These are phyloP conservation scores for Bacidia gigantensis DNA, from an alignment of 495 filamentous ascomycete genomes.

Conservation along the genomic window DNA sequence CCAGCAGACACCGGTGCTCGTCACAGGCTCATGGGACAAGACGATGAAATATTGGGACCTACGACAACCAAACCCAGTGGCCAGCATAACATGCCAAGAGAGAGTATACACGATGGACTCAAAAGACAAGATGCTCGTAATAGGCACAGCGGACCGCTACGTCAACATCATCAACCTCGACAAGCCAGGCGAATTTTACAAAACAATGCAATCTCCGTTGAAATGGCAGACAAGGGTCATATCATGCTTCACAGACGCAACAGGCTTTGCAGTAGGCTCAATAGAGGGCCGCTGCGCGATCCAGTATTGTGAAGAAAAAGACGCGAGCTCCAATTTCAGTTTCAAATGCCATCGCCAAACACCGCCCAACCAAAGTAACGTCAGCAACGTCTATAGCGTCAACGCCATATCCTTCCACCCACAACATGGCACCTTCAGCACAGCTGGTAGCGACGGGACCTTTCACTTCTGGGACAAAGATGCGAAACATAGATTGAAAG, in stretches of 20 bases:
- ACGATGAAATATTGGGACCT: conserved; percentile 94
- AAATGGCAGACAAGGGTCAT: conserved; percentile 82
- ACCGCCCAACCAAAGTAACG: conserved; percentile 44
- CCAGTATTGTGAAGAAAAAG: conserved; percentile 79
- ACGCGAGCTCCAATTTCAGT: conserved; percentile 67
- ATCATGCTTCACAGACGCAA: conserved; percentile 70
- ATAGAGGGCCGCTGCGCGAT: conserved; percentile 85
- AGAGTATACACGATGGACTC: conserved; percentile 82
- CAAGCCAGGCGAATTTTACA: conserved; percentile 65
- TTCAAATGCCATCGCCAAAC: conserved; percentile 89
- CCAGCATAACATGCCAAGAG: conserved; percentile 54
- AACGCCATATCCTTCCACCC: conserved; percentile 87
- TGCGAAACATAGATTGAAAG: conserved; percentile 73
- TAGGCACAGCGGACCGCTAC: conserved; percentile 77
- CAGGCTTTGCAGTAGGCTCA: conserved; percentile 73
- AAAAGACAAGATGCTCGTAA: conserved; percentile 59
- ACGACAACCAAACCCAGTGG: conserved; percentile 49
- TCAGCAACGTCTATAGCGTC: conserved; percentile 74
- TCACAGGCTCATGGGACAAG: conserved; percentile 93
- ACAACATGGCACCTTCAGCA: conserved; percentile 76
- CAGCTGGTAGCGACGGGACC: conserved; percentile 75
- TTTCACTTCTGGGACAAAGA: conserved; percentile 90
- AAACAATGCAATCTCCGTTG: conserved; percentile 69
- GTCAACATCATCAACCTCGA: conserved; percentile 76
- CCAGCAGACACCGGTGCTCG: conserved; percentile 48